Conservation (phyloP, 2,329 filamentous ascomycete genomes). For the Venturia pyrina region DNA sequence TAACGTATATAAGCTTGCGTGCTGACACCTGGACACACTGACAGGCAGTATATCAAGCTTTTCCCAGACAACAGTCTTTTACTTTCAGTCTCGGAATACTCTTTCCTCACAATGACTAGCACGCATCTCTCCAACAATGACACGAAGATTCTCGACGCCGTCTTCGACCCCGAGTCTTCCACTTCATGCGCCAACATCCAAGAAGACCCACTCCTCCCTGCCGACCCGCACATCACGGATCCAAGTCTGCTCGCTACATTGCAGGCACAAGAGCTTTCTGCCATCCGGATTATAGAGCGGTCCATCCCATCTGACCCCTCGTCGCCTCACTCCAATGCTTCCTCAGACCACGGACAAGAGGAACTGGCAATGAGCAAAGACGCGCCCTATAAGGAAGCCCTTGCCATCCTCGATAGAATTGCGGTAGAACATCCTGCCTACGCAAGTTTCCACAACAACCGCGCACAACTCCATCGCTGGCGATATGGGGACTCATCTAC, state of each 20-base stretch:
- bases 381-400: constrained; percentile 12
- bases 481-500: constrained; percentile 48
- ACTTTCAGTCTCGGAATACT: too few relatives aligned
- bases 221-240: constrained; percentile 17
- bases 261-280: constrained; percentile 17
- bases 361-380: background rate
- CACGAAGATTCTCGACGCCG: constrained; percentile 33
- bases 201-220: constrained; percentile 15
- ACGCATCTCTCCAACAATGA: constrained; percentile 26
- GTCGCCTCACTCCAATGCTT: background rate
- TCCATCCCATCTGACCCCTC: constrained; percentile 4
- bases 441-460: constrained; percentile 64
- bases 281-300: constrained; percentile 19
- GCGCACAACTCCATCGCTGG: constrained; percentile 56
- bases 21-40: too few relatives aligned
- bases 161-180: constrained; percentile 22
- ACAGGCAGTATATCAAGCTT: too few relatives aligned
- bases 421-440: constrained; percentile 53
- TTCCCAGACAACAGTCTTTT: too few relatives aligned
- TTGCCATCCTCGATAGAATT: constrained; percentile 41
- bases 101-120: background rate
- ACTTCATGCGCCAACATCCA: constrained; percentile 10
- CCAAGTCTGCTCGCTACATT: constrained; percentile 15
- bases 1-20: background rate
- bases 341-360: background rate